A percentile compares a stretch with the other conserved stretches of the same genome.
Conservation (phyloP, 345 rosid species). For the Eucalyptus pauciflora region DNA sequence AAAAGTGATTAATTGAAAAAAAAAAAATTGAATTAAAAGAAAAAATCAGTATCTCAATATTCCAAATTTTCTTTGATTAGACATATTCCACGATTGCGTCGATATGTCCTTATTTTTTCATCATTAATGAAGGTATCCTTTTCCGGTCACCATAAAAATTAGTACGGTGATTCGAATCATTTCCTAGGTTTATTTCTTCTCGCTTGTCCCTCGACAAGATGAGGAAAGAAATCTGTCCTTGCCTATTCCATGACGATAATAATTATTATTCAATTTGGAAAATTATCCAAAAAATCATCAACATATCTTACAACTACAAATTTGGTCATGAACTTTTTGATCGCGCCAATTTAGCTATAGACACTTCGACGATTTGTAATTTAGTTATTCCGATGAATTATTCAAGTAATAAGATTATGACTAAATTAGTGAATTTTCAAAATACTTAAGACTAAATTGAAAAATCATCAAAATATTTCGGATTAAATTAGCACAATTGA, state of each 20-base stretch:
- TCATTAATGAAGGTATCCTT: neutral
- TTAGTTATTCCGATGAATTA: no score
- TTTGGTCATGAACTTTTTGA: no score
- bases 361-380: fast-evolving
- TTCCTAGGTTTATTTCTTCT: neutral
- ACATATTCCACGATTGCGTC: neutral
- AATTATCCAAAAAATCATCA: no score
- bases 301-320: fast-evolving
- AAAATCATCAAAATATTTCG: fast-evolving
- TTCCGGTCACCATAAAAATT: neutral
- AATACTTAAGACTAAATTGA: fast-evolving
- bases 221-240: neutral
- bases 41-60: neutral
- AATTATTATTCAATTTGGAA: neutral
- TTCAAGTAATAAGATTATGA: no score
- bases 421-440: no score
- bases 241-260: neutral
- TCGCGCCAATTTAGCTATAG: fast-evolving
- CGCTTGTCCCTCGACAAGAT: neutral
- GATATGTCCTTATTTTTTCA: neutral
- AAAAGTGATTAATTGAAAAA: no score
- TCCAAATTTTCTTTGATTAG: no score
- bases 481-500: fast-evolving
- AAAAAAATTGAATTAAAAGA: no score
- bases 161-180: neutral